Evolutionary conservation across 2,329 filamentous ascomycete species (phyloP).

Genomic region (Ophiostoma pallidulum): DNA sequence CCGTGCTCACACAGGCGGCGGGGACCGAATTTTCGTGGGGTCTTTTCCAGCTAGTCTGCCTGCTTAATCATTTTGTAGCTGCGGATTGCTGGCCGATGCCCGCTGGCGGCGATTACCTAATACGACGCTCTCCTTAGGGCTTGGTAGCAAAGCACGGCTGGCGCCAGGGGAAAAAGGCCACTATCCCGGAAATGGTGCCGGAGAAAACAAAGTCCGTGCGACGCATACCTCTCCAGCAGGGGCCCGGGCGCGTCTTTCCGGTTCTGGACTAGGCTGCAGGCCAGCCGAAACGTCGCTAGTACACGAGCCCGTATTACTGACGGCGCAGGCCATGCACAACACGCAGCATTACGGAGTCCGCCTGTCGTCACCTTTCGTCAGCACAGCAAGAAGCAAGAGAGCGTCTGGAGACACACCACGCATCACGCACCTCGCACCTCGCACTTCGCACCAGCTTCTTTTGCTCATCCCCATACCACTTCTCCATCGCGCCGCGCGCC

Average conservation of each 20-base stretch:
- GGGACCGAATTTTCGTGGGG: constrained; percentile 11
- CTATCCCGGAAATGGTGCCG: too few species aligned
- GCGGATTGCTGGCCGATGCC: background rate
- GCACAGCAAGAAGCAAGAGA: too few species aligned
- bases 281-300: constrained; percentile 5
- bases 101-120: too few species aligned
- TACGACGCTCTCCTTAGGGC: constrained; percentile 7
- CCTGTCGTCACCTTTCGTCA: constrained; percentile 3
- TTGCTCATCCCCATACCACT: too few species aligned
- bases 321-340: too few species aligned
- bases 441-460: background rate
- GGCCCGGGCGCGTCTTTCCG: background rate
- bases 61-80: constrained; percentile 3
- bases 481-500: too few species aligned
- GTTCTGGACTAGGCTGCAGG: background rate
- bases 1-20: constrained; percentile 9
- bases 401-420: too few species aligned
- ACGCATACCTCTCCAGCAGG: background rate
- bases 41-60: background rate
- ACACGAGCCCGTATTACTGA: too few species aligned
- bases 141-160: background rate
- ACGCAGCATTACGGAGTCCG: too few species aligned
- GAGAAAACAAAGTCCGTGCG: background rate
- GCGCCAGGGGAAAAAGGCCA: background rate
- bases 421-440: background rate